Conservation (phyloP, 2,329 filamentous ascomycete genomes). For the Pezicula carpinea region DNA sequence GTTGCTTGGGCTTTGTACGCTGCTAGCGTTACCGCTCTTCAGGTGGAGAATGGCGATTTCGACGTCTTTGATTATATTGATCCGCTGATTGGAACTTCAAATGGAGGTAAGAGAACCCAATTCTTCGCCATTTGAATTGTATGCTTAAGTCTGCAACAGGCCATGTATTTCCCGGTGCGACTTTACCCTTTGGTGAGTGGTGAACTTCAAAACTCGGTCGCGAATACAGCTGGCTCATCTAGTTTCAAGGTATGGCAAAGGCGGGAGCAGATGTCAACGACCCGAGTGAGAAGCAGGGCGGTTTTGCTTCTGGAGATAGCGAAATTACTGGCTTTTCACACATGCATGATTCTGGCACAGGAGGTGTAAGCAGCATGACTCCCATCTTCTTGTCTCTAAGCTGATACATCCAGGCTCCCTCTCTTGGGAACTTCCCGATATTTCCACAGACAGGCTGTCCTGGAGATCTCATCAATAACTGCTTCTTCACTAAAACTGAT, state of each 20-base stretch:
- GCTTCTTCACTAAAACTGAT: conserved; percentile 50
- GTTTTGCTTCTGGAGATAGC: conserved; percentile 46
- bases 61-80: conserved; percentile 39
- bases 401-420: conserved; percentile 37
- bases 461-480: conserved; percentile 56
- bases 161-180: conserved; percentile 54
- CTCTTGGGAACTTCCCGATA: conserved; percentile 68
- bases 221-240: conserved; percentile 30
- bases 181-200: conserved; percentile 42
- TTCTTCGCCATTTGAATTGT: not conserved
- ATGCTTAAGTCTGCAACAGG: conserved; percentile 10
- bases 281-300: conserved; percentile 47
- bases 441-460: conserved; percentile 62
- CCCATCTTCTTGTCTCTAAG: not conserved
- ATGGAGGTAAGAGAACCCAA: conserved; percentile 36
- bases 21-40: not conserved
- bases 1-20: not conserved
- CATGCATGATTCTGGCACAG: conserved; percentile 42
- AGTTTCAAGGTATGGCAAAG: conserved; percentile 32
- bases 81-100: conserved; percentile 49
- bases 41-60: conserved; percentile 8
- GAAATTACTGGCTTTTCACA: conserved; percentile 28
- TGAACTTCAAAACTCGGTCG: not conserved
- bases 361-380: conserved; percentile 24
- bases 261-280: conserved; percentile 49